phyloP scores from a whole-genome alignment of 2,329 filamentous ascomycete species.

The Cladosporium sphaerospermum region DNA sequence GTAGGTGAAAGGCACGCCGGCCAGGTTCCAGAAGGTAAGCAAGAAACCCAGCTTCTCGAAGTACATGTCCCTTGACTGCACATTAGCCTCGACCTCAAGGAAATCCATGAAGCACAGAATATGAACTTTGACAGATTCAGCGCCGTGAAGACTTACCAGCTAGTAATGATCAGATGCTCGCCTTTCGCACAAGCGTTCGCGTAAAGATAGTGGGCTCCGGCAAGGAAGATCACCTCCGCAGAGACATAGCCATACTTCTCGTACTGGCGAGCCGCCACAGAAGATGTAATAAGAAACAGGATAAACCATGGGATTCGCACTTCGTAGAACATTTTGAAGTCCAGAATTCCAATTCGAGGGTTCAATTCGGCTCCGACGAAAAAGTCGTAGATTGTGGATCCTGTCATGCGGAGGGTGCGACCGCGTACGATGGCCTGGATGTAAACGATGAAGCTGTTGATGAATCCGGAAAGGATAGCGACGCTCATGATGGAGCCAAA shows the following conservation, averaged over 20 bases:
- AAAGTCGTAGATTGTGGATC: conserved; percentile 74
- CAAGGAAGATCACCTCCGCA: conserved; percentile 73
- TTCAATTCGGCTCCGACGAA: conserved; percentile 87
- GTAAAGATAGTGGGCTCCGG: conserved; percentile 87
- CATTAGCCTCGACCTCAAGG: no score
- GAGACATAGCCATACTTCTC: conserved; percentile 80
- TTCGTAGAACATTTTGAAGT: conserved; percentile 95
- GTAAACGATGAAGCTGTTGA: conserved; percentile 79
- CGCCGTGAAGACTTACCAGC: conserved; percentile 27
- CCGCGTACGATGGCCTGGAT: conserved; percentile 77
- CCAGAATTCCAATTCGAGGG: conserved; percentile 67
- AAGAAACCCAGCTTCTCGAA: conserved; percentile 97
- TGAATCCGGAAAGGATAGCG: conserved; percentile 81
- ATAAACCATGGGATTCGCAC: conserved; percentile 91
- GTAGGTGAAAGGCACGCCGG: conserved; percentile 83
- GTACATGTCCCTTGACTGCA: conserved; percentile 80
- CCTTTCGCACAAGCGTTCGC: conserved; percentile 89
- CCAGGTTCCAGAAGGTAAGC: conserved; percentile 96
- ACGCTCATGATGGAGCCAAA: conserved; percentile 91
- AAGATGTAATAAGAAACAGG: conserved; percentile 69
- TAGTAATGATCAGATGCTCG: conserved; percentile 82
- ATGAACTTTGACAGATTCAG: neutral
- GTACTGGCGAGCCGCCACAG: conserved; percentile 73
- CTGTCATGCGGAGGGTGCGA: conserved; percentile 86
- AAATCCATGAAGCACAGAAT: no score